Evolutionary conservation across 345 rosid species (phyloP).

Genomic region (Eucalyptus regnans): DNA sequence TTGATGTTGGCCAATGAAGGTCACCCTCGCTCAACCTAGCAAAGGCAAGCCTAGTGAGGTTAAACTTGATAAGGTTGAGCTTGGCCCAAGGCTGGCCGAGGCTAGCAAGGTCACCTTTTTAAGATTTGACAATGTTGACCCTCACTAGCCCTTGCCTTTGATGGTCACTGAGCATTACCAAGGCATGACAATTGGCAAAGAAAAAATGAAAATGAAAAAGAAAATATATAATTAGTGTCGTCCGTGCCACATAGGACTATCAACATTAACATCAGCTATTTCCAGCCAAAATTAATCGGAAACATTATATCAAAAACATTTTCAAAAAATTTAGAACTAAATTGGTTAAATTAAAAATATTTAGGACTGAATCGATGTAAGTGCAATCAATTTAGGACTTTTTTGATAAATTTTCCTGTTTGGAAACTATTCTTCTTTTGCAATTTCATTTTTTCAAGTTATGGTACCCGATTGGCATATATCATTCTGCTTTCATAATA

Average conservation of each 20-base stretch:
- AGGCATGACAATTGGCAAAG: not conserved
- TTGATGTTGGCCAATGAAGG: not conserved
- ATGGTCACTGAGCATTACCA: not conserved
- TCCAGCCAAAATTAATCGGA: not conserved
- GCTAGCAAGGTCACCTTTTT: not conserved
- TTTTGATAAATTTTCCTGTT: not conserved
- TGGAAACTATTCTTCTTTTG: not conserved
- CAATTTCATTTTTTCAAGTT: not conserved
- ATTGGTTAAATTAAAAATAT: not conserved
- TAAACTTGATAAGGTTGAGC: not conserved
- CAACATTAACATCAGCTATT: fast-evolving
- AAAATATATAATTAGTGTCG: no score
- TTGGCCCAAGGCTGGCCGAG: not conserved
- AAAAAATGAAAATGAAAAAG: no score
- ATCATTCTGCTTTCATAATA: not conserved
- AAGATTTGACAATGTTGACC: not conserved
- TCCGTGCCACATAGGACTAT: fast-evolving
- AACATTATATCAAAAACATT: no score
- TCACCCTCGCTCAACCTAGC: not conserved
- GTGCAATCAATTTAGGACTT: not conserved
- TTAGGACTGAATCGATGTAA: not conserved
- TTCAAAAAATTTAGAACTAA: not conserved
- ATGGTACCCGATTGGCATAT: not conserved
- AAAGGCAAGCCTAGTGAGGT: not conserved
- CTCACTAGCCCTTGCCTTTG: not conserved